phyloP scores from a whole-genome alignment of 1,139 yeast genomes.

The Protomyces inouyei region DNA sequence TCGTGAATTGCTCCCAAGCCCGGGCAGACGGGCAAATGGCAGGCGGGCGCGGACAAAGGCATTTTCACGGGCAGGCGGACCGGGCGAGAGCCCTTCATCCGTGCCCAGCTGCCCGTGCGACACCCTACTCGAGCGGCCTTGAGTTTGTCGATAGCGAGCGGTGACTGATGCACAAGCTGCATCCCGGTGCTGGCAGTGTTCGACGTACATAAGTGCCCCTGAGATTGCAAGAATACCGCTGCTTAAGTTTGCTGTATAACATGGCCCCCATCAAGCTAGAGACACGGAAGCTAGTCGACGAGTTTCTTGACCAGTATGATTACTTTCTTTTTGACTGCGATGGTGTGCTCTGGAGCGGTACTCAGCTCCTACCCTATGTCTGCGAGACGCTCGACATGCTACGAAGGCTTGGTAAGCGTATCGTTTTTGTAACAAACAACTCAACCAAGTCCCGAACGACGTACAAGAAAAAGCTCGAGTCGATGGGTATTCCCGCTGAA shows the following conservation, averaged over 20 bases:
- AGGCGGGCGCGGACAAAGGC: too few relatives aligned
- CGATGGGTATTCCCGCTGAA: conserved; percentile 55
- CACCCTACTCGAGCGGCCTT: too few relatives aligned
- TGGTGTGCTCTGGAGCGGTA: conserved; percentile 85
- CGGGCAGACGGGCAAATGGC: too few relatives aligned
- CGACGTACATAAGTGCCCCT: too few relatives aligned
- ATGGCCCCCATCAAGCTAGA: conserved; percentile 3
- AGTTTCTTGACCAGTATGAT: conserved; percentile 59
- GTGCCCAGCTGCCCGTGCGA: too few relatives aligned
- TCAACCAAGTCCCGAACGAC: conserved; percentile 81
- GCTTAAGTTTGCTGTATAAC: background rate
- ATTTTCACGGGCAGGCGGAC: too few relatives aligned
- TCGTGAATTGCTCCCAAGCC: too few relatives aligned
- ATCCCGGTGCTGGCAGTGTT: too few relatives aligned
- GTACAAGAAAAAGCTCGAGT: conserved; percentile 68
- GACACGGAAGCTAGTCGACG: conserved; percentile 11
- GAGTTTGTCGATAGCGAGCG: too few relatives aligned
- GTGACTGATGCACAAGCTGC: too few relatives aligned
- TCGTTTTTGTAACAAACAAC: conserved; percentile 89
- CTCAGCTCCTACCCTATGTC: conserved; percentile 64
- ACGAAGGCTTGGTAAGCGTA: conserved; percentile 52
- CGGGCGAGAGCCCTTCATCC: too few relatives aligned
- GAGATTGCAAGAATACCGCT: background rate
- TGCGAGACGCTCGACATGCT: conserved; percentile 60
- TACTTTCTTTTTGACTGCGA: conserved; percentile 90